Conservation (phyloP, 805 yeast species). For the Pichia paraexigua region DNA sequence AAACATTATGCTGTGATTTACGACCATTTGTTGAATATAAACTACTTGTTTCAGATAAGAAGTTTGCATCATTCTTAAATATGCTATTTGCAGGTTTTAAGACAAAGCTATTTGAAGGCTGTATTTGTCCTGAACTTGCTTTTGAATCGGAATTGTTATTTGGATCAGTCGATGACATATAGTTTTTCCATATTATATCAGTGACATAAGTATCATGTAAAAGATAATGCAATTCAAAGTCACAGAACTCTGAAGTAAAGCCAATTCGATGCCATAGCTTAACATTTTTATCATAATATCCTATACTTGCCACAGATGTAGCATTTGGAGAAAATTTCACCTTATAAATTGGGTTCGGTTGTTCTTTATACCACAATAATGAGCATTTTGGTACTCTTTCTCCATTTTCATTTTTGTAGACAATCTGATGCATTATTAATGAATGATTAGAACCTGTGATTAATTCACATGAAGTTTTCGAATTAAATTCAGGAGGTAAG, state of each 20-base stretch:
- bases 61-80: conserved; percentile 17
- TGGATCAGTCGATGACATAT: conserved; percentile 1
- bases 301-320: conserved; percentile 54
- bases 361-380: conserved; percentile 40
- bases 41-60: conserved; percentile 4
- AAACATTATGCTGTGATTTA: conserved; percentile 32
- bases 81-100: conserved; percentile 25
- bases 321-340: conserved; percentile 62
- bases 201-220: conserved; percentile 57
- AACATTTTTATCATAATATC: conserved; percentile 55
- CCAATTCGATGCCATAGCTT: conserved; percentile 74
- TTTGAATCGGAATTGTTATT: conserved; percentile 2
- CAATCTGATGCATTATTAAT: conserved; percentile 47
- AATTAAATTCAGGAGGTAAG: conserved; percentile 28
- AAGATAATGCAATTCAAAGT: conserved; percentile 61
- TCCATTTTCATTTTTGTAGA: conserved; percentile 19
- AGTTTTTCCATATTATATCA: conserved; percentile 47
- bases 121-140: neutral
- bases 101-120: conserved; percentile 11
- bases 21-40: conserved; percentile 2
- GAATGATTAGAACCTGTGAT: conserved; percentile 47
- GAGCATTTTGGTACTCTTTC: conserved; percentile 15
- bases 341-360: conserved; percentile 53
- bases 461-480: conserved; percentile 41
- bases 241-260: conserved; percentile 53